phyloP scores from a whole-genome alignment of 805 yeast species.

The Schizosaccharomyces japonicus region DNA sequence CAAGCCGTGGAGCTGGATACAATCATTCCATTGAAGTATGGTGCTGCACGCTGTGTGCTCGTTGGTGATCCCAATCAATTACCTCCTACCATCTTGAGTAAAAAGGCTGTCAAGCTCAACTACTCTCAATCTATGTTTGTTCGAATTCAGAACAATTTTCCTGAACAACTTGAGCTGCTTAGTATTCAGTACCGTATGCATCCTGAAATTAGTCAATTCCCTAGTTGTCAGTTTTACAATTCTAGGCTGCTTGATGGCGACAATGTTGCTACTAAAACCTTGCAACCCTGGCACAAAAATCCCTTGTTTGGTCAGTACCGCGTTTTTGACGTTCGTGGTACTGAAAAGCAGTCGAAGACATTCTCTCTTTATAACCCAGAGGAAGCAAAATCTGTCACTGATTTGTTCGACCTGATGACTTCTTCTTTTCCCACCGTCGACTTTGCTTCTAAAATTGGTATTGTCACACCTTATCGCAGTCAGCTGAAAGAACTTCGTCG shows the following conservation, averaged over 20 bases:
- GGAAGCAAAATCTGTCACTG: conserved; percentile 56
- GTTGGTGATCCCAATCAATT: conserved; percentile 97
- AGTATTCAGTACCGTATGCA: conserved; percentile 96
- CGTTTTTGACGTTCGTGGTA: conserved; percentile 45
- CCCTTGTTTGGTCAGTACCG: conserved; percentile 45
- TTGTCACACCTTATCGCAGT: conserved; percentile 85
- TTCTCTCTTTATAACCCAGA: conserved; percentile 44
- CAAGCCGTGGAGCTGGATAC: conserved; percentile 88
- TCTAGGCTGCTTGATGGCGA: conserved; percentile 57
- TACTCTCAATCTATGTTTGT: conserved; percentile 88
- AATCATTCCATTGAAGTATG: conserved; percentile 75
- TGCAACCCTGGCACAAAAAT: conserved; percentile 50
- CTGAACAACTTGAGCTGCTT: conserved; percentile 41
- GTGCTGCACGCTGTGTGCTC: conserved; percentile 75
- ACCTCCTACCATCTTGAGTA: conserved; percentile 89
- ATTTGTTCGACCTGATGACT: conserved; percentile 34
- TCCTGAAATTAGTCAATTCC: conserved; percentile 69
- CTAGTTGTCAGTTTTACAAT: conserved; percentile 59
- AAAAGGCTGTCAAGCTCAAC: conserved; percentile 50
- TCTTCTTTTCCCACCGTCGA: conserved; percentile 24
- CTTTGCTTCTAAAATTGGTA: conserved; percentile 56
- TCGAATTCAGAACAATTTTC: conserved; percentile 53
- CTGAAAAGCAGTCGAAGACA: conserved; percentile 42
- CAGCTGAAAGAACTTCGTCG: conserved; percentile 42
- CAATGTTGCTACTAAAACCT: conserved; percentile 34